These are phyloP conservation scores for Cruciata laevipes DNA, from an alignment of 257 asterid genomes.

Conservation along the genomic window DNA sequence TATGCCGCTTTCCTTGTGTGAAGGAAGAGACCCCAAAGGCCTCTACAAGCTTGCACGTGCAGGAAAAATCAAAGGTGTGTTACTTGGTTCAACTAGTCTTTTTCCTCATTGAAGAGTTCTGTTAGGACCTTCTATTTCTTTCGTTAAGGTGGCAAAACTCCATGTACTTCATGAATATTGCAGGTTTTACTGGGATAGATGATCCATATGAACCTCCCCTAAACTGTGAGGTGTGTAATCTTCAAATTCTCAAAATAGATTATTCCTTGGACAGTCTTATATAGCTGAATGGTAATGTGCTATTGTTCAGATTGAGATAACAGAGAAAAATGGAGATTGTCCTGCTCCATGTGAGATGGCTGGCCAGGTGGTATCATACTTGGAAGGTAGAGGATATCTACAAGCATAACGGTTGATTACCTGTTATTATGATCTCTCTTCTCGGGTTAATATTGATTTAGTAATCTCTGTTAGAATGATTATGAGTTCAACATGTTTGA, in stretches of 20 bases:
- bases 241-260: neutral
- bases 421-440: neutral
- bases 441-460: neutral
- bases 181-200: slow-evolving; percentile 96
- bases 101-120: neutral
- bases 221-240: slow-evolving; percentile 63
- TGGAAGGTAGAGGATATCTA: slow-evolving; percentile 66
- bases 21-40: slow-evolving; percentile 93
- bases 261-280: neutral
- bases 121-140: neutral
- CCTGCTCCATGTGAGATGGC: slow-evolving; percentile 87
- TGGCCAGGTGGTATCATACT: slow-evolving; percentile 57
- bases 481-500: slow-evolving; percentile 2
- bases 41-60: slow-evolving; percentile 97
- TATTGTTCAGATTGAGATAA: slow-evolving; percentile 62
- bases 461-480: neutral
- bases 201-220: slow-evolving; percentile 92
- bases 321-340: slow-evolving; percentile 53
- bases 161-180: slow-evolving; percentile 8
- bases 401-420: slow-evolving; percentile 21
- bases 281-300: neutral
- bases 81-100: neutral
- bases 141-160: neutral
- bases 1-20: slow-evolving; percentile 87
- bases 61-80: slow-evolving; percentile 79